These are phyloP conservation scores for Russula ochroleuca DNA, from an alignment of 768 basidiomycete genomes.

Conservation along the genomic window DNA sequence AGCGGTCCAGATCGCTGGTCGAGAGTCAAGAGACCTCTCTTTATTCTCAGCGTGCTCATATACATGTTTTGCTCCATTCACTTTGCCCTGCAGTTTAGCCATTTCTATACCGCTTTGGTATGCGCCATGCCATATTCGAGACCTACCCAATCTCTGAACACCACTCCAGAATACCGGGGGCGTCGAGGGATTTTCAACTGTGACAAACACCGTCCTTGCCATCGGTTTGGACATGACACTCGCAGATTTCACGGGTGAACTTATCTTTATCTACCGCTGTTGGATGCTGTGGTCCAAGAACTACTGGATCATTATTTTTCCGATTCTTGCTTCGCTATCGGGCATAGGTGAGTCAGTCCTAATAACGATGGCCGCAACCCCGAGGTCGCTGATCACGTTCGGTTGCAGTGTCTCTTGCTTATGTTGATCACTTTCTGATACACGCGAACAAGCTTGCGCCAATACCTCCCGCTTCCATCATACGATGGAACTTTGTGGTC, in stretches of 20 bases:
- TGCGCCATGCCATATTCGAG: constrained; percentile 16
- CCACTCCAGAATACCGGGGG: constrained; percentile 31
- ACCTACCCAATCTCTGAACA: not conserved
- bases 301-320: constrained; percentile 36
- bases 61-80: constrained; percentile 9
- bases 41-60: constrained; percentile 1
- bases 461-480: no score
- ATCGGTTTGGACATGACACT: no score
- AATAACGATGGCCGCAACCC: not conserved
- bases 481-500: no score
- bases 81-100: constrained; percentile 35
- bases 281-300: constrained; percentile 40
- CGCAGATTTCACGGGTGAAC: constrained; percentile 38
- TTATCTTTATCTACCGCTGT: constrained; percentile 41
- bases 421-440: no score
- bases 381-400: not conserved
- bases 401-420: no score
- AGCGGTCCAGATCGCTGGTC: not conserved
- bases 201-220: no score
- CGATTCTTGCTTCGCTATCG: constrained; percentile 35
- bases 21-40: constrained; percentile 1
- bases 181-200: constrained; percentile 29
- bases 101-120: constrained; percentile 36
- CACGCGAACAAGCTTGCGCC: not conserved
- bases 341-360: constrained; percentile 35